A percentile compares a stretch with the other conserved stretches of the same genome.
Conservation (phyloP, 768 basidiomycete genomes). For the Leccinum ochraceum region DNA sequence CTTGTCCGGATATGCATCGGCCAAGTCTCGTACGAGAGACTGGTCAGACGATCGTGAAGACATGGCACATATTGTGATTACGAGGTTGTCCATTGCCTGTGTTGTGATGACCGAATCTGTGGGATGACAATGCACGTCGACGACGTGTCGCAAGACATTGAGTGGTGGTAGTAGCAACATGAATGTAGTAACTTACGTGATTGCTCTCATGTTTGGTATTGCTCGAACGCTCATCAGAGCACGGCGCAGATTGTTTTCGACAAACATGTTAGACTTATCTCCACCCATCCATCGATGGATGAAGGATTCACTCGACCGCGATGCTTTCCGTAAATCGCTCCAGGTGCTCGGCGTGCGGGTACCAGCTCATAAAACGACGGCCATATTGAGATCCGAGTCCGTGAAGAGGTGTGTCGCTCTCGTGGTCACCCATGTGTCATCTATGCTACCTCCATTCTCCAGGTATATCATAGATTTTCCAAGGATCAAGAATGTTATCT, state of each 20-base stretch:
- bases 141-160: conserved; percentile 62
- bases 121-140: conserved; percentile 93
- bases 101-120: conserved; percentile 64
- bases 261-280: conserved; percentile 35
- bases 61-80: conserved; percentile 84
- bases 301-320: conserved; percentile 55
- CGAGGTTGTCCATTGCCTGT: conserved; percentile 53
- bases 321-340: conserved; percentile 63
- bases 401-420: conserved; percentile 54
- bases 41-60: conserved; percentile 70
- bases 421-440: conserved; percentile 8
- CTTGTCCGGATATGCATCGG: conserved; percentile 57
- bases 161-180: conserved; percentile 30
- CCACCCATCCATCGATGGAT: conserved; percentile 55
- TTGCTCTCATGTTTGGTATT: conserved; percentile 20
- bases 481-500: conserved; percentile 60
- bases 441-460: conserved; percentile 6
- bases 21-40: conserved; percentile 64
- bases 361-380: conserved; percentile 53
- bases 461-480: conserved; percentile 70
- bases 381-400: conserved; percentile 55
- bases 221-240: not conserved
- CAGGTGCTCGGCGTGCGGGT: conserved; percentile 70
- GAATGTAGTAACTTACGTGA: conserved; percentile 1
- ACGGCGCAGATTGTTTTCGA: conserved; percentile 6